phyloP scores from a whole-genome alignment of 306 rosid genomes.

The Pueraria montana region DNA sequence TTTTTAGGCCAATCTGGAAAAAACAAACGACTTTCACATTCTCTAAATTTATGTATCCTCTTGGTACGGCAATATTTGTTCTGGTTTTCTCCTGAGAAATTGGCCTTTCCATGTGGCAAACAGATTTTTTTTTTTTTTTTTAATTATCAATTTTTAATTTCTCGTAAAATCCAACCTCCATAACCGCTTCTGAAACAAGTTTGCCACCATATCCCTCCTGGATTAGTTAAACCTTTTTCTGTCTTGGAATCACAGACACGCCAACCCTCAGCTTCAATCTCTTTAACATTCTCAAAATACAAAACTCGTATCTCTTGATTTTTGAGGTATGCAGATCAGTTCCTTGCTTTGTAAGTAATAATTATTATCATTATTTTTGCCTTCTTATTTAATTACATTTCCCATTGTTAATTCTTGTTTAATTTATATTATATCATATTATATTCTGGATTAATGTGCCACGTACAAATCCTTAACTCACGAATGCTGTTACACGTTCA shows the following conservation, averaged over 20 bases:
- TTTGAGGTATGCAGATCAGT: conserved; percentile 33
- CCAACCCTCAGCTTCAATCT: conserved; percentile 28
- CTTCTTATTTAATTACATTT: neutral
- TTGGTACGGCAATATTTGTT: neutral
- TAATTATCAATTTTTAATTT: neutral
- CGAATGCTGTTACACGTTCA: neutral
- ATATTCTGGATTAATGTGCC: conserved; percentile 33
- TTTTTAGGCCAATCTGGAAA: neutral
- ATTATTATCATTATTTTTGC: neutral
- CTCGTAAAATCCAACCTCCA: conserved; percentile 41
- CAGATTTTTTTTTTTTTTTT: neutral
- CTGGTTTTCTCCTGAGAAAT: conserved; percentile 7
- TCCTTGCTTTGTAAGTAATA: conserved; percentile 33
- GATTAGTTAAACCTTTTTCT: conserved; percentile 21
- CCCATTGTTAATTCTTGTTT: neutral
- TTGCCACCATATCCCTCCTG: conserved; percentile 44
- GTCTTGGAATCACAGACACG: conserved; percentile 43
- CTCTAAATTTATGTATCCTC: neutral
- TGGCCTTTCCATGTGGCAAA: conserved; percentile 17
- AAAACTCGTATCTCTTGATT: conserved; percentile 10
- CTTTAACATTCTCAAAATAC: conserved; percentile 39
- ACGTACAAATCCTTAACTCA: conserved; percentile 31
- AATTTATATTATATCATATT: neutral
- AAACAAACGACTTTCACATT: neutral
- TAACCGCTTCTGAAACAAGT: conserved; percentile 52